Percentiles rank a stretch among this genome's conserved stretches.
Evolutionary conservation across 108 stramenopile genomes (phyloP).

Genomic region (Discostella pseudostelligera): DNA sequence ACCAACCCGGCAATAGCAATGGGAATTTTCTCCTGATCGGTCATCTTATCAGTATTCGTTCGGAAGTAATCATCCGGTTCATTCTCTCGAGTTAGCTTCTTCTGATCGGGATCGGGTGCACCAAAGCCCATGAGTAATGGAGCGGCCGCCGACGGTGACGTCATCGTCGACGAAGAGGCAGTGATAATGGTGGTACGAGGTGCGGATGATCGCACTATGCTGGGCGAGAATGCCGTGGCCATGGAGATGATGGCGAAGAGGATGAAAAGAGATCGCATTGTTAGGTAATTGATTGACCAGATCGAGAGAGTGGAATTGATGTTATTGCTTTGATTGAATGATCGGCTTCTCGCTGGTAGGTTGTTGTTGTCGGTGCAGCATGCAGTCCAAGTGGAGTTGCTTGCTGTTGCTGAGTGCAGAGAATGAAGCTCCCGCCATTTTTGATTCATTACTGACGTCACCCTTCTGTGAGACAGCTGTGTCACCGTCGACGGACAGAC

Average conservation of each 20-base stretch:
- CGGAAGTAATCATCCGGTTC: constrained; percentile 85
- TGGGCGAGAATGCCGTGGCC: constrained; percentile 28
- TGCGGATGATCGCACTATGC: background rate
- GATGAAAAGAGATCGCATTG: constrained; percentile 21
- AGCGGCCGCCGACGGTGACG: constrained; percentile 17
- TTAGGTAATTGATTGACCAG: background rate
- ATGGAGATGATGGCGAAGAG: constrained; percentile 17
- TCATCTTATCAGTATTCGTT: constrained; percentile 88
- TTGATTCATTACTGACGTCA: too few relatives aligned
- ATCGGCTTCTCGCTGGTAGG: too few relatives aligned
- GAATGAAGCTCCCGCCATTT: too few relatives aligned
- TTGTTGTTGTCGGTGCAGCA: too few relatives aligned
- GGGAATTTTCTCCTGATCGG: constrained; percentile 83
- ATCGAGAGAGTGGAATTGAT: too few relatives aligned
- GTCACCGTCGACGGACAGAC: too few relatives aligned
- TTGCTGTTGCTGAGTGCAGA: too few relatives aligned
- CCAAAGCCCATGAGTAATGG: constrained; percentile 48
- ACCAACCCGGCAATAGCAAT: constrained; percentile 79
- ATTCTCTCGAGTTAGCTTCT: constrained; percentile 69
- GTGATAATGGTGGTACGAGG: background rate
- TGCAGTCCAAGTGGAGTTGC: too few relatives aligned
- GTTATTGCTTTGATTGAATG: too few relatives aligned
- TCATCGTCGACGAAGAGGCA: background rate
- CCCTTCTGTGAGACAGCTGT: too few relatives aligned
- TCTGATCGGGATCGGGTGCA: constrained; percentile 54